Base-by-base conservation (phyloP, 345 rosid genomes). In the Aurinia saxatilis region DNA sequence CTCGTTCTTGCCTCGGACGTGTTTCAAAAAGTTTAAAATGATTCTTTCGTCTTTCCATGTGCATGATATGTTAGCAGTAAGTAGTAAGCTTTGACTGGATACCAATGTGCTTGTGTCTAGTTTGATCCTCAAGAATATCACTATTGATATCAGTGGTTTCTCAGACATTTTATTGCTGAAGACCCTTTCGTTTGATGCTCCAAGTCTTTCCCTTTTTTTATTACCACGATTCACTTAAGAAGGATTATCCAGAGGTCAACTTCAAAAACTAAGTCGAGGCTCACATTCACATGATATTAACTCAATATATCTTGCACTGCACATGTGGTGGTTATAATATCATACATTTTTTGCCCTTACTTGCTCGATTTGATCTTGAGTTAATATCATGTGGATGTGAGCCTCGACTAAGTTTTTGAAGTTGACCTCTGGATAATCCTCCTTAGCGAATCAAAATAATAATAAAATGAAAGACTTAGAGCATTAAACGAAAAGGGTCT, bases 21-120 rank as follows among this genome's bases (percentile, higher is more conserved):
- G 14, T 54, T 55, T 35, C 57, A 63, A 36, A 57, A n/a, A 57
- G 71, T 66, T 66, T 57, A 57, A 47, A 29, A 66, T 48, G 16
- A 55, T 65, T 65, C 63, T 65, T 23, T 39, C 70, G 54, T 54
- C 55, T 8, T 65, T 55, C 45, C 71, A 63, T 38, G 71, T 36
- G 10, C 50, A 56, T 18, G 64, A 47, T 49, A 41, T 18, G 17
- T 8, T 66, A 56, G 7, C 0, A 35, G 1, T 66, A 7, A 10
- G 38, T 57, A 13, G 56, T 4, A 66, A 56, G 64, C 39, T 6
- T 15, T 66, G 64, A 64, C 56, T 41, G 36, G 63, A 66, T 66
- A 47, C 50, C 31, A 3, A 66, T 39, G 71, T 3, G 50, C 37
- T 57, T 34, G 17, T 66, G 16, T 66, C 71, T 5, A 66, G 71